Percentiles rank a stretch among this genome's conserved stretches.
Conservation (phyloP, 768 basidiomycete species). For the Russula emetica region DNA sequence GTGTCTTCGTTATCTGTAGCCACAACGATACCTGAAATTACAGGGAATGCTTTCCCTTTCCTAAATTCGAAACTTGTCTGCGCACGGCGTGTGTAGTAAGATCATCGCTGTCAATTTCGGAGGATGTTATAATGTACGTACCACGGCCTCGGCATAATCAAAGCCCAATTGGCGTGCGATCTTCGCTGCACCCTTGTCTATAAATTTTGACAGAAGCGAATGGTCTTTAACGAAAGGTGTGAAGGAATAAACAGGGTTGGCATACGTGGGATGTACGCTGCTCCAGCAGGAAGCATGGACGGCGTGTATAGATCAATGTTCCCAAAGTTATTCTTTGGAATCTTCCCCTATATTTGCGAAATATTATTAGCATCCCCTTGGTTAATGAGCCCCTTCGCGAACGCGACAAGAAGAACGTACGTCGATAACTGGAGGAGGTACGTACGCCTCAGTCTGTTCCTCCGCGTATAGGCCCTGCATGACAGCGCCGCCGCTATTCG, state of each 20-base stretch:
- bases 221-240: neutral
- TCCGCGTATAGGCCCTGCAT: conserved; percentile 87
- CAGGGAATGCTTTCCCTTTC: conserved; percentile 81
- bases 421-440: conserved; percentile 76
- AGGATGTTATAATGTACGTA: conserved; percentile 40
- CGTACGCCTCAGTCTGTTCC: conserved; percentile 78
- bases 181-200: conserved; percentile 75
- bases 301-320: conserved; percentile 96
- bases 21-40: conserved; percentile 81
- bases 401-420: conserved; percentile 33
- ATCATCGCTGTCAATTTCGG: neutral
- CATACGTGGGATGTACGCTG: conserved; percentile 87
- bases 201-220: neutral
- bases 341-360: conserved; percentile 58
- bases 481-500: conserved; percentile 29
- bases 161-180: conserved; percentile 83
- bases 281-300: conserved; percentile 89
- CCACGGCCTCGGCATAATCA: conserved; percentile 93
- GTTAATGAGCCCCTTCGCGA: neutral
- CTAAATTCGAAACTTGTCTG: conserved; percentile 97
- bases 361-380: conserved; percentile 2
- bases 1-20: conserved; percentile 72
- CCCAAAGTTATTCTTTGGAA: conserved; percentile 94
- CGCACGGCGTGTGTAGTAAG: neutral
- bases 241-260: conserved; percentile 1